A percentile compares a stretch with the other conserved stretches of the same genome.
Conservation (phyloP, 1,284 basidiomycete genomes). For the Tilletia indica region DNA sequence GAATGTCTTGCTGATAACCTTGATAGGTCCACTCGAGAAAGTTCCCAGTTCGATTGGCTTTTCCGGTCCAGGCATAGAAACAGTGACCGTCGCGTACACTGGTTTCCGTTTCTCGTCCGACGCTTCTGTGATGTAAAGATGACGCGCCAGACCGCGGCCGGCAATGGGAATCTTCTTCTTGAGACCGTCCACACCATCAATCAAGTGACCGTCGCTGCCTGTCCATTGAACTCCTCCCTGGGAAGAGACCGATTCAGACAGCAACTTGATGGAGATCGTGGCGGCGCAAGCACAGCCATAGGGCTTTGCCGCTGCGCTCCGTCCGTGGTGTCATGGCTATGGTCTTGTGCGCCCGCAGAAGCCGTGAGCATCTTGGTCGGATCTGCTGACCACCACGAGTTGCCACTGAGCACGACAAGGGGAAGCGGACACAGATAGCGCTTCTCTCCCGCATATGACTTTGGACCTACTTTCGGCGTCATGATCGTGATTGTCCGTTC, state of each 20-base stretch:
- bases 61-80: conserved; percentile 80
- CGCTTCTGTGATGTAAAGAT: conserved; percentile 53
- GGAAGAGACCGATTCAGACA: neutral
- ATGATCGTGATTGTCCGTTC: conserved; percentile 92
- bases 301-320: neutral
- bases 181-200: neutral
- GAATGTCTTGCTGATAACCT: conserved; percentile 71
- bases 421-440: conserved; percentile 93
- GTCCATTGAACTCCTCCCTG: neutral
- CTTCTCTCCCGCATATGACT: conserved; percentile 94
- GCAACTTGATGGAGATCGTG: neutral
- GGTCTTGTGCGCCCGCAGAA: neutral
- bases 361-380: conserved; percentile 36
- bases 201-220: neutral
- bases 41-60: conserved; percentile 67
- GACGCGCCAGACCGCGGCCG: conserved; percentile 34
- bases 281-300: neutral
- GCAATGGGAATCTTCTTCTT: conserved; percentile 22
- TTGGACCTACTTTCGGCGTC: conserved; percentile 94
- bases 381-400: conserved; percentile 75
- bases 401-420: conserved; percentile 88
- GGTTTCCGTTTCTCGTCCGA: conserved; percentile 62
- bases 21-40: conserved; percentile 89
- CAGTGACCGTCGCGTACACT: conserved; percentile 84
- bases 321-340: neutral